Percentiles rank a stretch among this genome's conserved stretches.
Evolutionary conservation across 257 asterid species (phyloP).

Genomic region (Solanum clarkiae): DNA sequence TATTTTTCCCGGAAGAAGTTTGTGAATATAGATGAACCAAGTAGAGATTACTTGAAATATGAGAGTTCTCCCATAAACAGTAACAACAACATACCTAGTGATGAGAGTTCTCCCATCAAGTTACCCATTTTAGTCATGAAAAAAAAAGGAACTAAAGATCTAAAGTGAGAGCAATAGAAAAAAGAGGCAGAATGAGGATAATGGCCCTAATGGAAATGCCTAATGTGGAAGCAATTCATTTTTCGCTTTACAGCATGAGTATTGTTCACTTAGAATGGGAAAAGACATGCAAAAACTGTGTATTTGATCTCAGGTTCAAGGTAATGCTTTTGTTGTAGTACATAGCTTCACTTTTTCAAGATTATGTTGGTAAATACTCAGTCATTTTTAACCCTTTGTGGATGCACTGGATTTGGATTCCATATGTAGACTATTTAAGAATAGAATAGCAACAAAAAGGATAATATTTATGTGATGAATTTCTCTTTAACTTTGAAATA

Average conservation of each 20-base stretch:
- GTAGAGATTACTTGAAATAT: not conserved
- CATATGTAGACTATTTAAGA: not conserved
- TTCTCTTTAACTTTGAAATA: not conserved
- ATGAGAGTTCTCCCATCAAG: not conserved
- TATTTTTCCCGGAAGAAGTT: not conserved
- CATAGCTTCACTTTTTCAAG: not conserved
- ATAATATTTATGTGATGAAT: not conserved
- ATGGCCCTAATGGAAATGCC: not conserved
- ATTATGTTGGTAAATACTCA: not conserved
- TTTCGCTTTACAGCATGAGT: not conserved
- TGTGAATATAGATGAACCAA: not conserved
- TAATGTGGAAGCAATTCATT: not conserved
- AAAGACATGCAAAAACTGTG: not conserved
- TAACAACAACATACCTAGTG: no score
- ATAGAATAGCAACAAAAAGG: not conserved
- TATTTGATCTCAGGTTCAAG: not conserved
- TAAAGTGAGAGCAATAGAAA: not conserved
- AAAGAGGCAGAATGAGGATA: not conserved
- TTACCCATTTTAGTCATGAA: not conserved
- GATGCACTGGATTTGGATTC: not conserved
- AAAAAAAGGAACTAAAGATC: not conserved
- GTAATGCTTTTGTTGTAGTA: not conserved
- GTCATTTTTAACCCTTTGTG: not conserved
- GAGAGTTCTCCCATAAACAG: not conserved
- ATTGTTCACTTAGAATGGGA: not conserved